Base-by-base conservation (phyloP, 805 yeast species). In the Teunomyces atbi region DNA sequence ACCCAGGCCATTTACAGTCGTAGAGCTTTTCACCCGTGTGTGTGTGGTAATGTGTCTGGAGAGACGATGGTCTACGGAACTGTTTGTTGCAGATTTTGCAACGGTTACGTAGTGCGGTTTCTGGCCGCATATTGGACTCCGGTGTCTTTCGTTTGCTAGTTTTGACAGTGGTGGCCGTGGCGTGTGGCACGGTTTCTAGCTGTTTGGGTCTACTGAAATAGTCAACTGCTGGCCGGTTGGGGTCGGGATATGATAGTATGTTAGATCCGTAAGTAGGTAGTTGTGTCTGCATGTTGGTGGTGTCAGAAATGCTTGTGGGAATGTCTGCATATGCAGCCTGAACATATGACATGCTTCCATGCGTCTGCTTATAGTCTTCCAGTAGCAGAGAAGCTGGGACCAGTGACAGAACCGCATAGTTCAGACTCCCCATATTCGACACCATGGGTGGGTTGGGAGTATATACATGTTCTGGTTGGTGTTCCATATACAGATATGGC, bases 21-120 rank as follows among this genome's bases (percentile, higher is more conserved):
- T 57, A 65, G 30, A 60, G 49, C 46, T 67, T 69, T 39, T 65
- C 72, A 1, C 74, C 74, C 0, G 75, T 69, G 61, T 89, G 96
- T 5, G 87, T 84, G 53, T 88, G 79, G 53, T 77, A 72, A 64
- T 89, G 96, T 3, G 91, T 89, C 51, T 83, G 84, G 45, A 89
- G 69, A 1, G 94, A 88, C 8, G 90, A 83, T 6, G 96, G 91
- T 58, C 96, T 78, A 55, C 87, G 84, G 69, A 89, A 89, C 45
- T 79, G 82, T 61, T 89, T 88, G 40, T 79, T 76, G 62, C 96
- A 89, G 13, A 82, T 75, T 36, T 64, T 70, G 65, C 74, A 76
- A 50, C 78, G 64, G 54, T 78, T 79, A 41, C 74, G 55, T 35
- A 65, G 66, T 0, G 77, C 76, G 2, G 78, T 73, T 52, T 69